Conservation (phyloP, 306 rosid genomes). For the Quercus gilva region DNA sequence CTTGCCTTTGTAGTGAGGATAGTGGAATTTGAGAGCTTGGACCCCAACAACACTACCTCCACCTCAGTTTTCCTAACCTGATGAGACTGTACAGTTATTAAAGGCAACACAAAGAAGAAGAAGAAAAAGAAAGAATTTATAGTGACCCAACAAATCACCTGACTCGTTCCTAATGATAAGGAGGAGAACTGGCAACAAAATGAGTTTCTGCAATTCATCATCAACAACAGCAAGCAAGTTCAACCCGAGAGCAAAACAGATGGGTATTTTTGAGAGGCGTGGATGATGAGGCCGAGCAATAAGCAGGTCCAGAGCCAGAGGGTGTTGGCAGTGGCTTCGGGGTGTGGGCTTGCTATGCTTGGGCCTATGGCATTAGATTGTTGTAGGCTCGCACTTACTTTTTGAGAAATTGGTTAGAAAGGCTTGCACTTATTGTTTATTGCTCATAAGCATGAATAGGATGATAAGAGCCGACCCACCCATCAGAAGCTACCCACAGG, state of each 20-base stretch:
- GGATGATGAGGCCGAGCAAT: too few species aligned
- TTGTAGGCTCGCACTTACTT: too few species aligned
- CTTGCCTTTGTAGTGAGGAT: constrained; percentile 23
- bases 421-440: too few species aligned
- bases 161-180: constrained; percentile 11
- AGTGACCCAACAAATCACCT: constrained; percentile 17
- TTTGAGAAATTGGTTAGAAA: too few species aligned
- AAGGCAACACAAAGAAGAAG: background rate
- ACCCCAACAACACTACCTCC: constrained; percentile 4
- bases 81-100: background rate
- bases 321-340: too few species aligned
- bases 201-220: constrained; percentile 1
- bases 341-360: too few species aligned
- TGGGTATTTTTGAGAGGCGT: too few species aligned
- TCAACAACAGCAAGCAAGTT: background rate
- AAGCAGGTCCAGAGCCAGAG: too few species aligned
- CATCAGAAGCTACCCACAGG: too few species aligned
- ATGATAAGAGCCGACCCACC: too few species aligned
- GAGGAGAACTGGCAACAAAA: constrained; percentile 2
- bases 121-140: background rate
- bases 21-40: constrained; percentile 17
- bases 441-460: too few species aligned
- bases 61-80: constrained; percentile 16
- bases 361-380: too few species aligned
- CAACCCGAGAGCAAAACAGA: background rate